A percentile compares a stretch with the other conserved stretches of the same genome.
Conservation (phyloP, 768 basidiomycete genomes). For the Lactifluus hygrophoroides region DNA sequence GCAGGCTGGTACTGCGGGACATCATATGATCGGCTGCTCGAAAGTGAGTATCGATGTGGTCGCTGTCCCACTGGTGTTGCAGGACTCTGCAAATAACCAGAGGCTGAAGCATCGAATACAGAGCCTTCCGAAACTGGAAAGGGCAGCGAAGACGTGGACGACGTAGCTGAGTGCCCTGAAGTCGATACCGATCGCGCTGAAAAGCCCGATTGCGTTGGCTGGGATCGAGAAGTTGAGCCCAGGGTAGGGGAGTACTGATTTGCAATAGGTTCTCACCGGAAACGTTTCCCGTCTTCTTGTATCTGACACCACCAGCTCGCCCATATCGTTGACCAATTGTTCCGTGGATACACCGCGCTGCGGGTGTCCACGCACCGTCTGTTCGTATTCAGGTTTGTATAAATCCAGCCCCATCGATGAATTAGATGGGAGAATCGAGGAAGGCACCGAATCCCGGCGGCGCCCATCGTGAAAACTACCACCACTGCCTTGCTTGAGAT, state of each 20-base stretch:
- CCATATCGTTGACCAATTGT: slow-evolving; percentile 52
- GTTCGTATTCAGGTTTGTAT: slow-evolving; percentile 70
- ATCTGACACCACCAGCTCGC: slow-evolving; percentile 51
- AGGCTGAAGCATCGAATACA: slow-evolving; percentile 23
- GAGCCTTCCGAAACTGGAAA: slow-evolving; percentile 30
- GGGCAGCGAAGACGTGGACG: slow-evolving; percentile 24
- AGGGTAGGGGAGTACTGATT: background rate
- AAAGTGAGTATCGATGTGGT: slow-evolving; percentile 17
- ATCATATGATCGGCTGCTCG: slow-evolving; percentile 28
- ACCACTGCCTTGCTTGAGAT: slow-evolving; percentile 26
- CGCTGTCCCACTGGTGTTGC: slow-evolving; percentile 15
- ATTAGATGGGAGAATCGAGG: slow-evolving; percentile 52
- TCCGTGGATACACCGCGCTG: slow-evolving; percentile 37
- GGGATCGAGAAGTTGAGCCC: background rate
- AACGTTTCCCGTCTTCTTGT: slow-evolving; percentile 45
- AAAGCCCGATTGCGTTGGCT: slow-evolving; percentile 6
- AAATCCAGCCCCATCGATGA: slow-evolving; percentile 56
- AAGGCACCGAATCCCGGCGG: slow-evolving; percentile 46
- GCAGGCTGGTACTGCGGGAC: slow-evolving; percentile 35
- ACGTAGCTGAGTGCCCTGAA: slow-evolving; percentile 11
- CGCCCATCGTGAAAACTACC: slow-evolving; percentile 31
- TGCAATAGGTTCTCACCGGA: slow-evolving; percentile 33
- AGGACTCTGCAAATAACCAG: slow-evolving; percentile 3
- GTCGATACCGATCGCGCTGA: slow-evolving; percentile 13
- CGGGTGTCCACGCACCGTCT: slow-evolving; percentile 28